These are phyloP conservation scores for Diphasiastrum complanatum DNA, from an alignment of 83 land plant genomes.

Conservation along the genomic window DNA sequence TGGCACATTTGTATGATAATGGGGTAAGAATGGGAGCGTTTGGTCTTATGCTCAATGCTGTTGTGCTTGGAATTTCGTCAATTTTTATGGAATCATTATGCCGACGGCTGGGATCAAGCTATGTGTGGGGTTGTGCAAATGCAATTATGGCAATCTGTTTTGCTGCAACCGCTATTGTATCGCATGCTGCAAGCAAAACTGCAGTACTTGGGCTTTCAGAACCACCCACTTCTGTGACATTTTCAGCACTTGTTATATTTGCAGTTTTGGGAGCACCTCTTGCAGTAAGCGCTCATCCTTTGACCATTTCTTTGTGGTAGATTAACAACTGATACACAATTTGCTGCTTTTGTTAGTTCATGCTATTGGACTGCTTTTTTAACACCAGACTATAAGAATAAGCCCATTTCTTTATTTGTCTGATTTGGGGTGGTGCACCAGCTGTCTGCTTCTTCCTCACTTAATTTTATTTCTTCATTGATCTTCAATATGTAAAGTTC, in stretches of 20 bases:
- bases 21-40: constrained; percentile 87
- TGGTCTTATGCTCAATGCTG: constrained; percentile 77
- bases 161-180: constrained; percentile 42
- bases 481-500: no score
- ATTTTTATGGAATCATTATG: constrained; percentile 65
- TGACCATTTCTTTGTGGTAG: background rate
- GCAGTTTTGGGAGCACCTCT: constrained; percentile 74
- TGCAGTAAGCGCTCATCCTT: constrained; percentile 51
- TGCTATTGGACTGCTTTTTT: background rate
- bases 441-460: no score
- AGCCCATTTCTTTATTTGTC: no score
- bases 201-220: constrained; percentile 36
- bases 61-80: constrained; percentile 73
- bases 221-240: constrained; percentile 9
- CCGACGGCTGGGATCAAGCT: constrained; percentile 64
- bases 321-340: background rate
- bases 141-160: constrained; percentile 61
- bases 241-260: constrained; percentile 46
- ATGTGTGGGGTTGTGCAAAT: constrained; percentile 75
- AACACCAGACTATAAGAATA: background rate
- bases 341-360: no score
- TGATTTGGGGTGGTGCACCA: no score
- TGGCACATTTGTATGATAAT: constrained; percentile 33
- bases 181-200: constrained; percentile 30
- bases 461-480: no score